These are phyloP conservation scores for Elongisporangium prolatum DNA, from an alignment of 352 stramenopile species.

Conservation along the genomic window DNA sequence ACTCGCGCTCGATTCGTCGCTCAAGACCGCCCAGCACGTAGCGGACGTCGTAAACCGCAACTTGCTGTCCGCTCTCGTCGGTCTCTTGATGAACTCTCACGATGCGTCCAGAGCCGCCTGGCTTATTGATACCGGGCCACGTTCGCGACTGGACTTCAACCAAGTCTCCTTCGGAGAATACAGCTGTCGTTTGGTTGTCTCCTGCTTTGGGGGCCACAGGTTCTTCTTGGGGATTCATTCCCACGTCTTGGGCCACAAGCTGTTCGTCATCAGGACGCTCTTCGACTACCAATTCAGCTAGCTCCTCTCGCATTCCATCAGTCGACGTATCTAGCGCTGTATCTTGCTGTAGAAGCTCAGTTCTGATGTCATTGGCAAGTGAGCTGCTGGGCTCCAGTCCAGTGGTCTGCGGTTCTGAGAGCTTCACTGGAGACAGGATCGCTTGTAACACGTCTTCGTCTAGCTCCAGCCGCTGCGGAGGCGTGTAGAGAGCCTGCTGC, in stretches of 20 bases:
- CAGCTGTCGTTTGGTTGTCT: not conserved
- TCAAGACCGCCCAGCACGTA: conserved; percentile 82
- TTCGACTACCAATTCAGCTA: not conserved
- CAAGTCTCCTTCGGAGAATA: conserved; percentile 35
- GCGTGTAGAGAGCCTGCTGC: not conserved
- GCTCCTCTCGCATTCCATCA: not conserved
- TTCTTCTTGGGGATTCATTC: not conserved
- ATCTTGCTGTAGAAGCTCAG: not conserved
- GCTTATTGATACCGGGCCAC: conserved; percentile 87
- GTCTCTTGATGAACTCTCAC: conserved; percentile 33
- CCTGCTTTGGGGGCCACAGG: not conserved
- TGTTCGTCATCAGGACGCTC: not conserved
- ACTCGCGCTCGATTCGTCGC: conserved; percentile 63
- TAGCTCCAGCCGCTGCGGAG: not conserved
- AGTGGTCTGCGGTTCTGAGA: not conserved
- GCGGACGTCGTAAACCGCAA: conserved; percentile 72
- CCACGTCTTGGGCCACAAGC: not conserved
- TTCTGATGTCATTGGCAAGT: not conserved
- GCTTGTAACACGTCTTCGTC: not conserved
- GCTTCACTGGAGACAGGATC: not conserved
- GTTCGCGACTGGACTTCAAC: conserved; percentile 70
- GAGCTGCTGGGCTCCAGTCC: not conserved
- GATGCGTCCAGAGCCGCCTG: conserved; percentile 61
- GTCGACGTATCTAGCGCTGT: not conserved
- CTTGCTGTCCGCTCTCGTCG: conserved; percentile 6